A percentile compares a stretch with the other conserved stretches of the same genome.
Conservation (phyloP, 1,139 yeast species). For the Tardiomyces depauwii region DNA sequence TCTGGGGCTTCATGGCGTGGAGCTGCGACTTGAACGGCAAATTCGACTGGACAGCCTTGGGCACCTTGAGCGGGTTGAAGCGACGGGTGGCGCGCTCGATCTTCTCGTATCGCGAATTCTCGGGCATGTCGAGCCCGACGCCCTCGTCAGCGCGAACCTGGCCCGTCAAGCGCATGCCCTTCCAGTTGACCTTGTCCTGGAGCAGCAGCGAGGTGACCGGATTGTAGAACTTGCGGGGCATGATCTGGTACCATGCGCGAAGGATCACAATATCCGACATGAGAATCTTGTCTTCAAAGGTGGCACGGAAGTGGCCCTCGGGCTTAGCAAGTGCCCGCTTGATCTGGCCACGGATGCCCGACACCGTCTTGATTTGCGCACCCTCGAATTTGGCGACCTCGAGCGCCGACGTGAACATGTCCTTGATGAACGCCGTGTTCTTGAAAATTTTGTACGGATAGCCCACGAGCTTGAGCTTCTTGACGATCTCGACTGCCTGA, state of each 20-base stretch:
- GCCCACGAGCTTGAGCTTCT: conserved; percentile 91
- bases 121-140: conserved; percentile 48
- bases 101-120: conserved; percentile 60
- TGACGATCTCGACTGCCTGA: conserved; percentile 80
- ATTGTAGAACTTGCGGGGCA: conserved; percentile 81
- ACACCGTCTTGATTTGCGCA: conserved; percentile 89
- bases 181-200: conserved; percentile 74
- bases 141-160: conserved; percentile 73
- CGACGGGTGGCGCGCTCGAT: conserved; percentile 79
- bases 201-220: conserved; percentile 88
- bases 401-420: conserved; percentile 84
- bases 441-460: conserved; percentile 88
- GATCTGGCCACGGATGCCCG: conserved; percentile 96
- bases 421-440: conserved; percentile 94
- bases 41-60: conserved; percentile 60
- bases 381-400: conserved; percentile 99
- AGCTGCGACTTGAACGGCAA: conserved; percentile 91
- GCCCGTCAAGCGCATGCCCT: conserved; percentile 93
- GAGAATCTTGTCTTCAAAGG: conserved; percentile 90
- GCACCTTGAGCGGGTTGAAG: conserved; percentile 81
- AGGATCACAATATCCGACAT: conserved; percentile 83
- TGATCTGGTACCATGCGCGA: conserved; percentile 96
- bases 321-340: conserved; percentile 90
- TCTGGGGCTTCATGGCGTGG: conserved; percentile 78
- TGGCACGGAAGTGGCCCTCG: conserved; percentile 96